phyloP scores from a whole-genome alignment of 192 early-diverging fungal species.

The Chytriomyces confervae region DNA sequence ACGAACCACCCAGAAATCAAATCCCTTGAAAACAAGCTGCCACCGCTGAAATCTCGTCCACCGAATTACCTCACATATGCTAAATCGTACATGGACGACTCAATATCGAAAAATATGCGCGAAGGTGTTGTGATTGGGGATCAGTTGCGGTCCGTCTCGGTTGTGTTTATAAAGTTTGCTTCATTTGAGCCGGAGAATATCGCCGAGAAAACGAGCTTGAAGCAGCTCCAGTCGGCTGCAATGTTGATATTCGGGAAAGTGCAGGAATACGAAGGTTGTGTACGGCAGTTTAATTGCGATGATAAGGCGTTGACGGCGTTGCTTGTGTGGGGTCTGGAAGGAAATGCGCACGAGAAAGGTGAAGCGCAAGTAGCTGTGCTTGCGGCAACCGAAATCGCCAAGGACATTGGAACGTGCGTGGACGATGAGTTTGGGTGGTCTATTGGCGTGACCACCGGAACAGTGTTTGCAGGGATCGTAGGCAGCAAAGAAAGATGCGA shows the following conservation, averaged over 20 bases:
- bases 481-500: conserved; percentile 23
- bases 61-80: too few relatives aligned
- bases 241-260: conserved; percentile 4
- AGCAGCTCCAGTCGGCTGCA: neutral
- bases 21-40: neutral
- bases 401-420: neutral
- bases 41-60: neutral
- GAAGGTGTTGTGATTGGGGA: neutral
- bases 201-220: neutral
- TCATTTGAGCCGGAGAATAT: conserved; percentile 10
- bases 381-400: conserved; percentile 23
- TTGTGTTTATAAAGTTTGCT: conserved; percentile 25
- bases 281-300: conserved; percentile 38
- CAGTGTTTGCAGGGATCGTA: conserved; percentile 23
- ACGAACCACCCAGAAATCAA: neutral
- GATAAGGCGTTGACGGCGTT: conserved; percentile 36
- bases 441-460: conserved; percentile 13
- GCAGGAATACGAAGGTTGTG: conserved; percentile 8
- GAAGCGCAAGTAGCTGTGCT: conserved; percentile 7
- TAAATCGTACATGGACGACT: too few relatives aligned
- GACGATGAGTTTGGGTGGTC: neutral
- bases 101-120: too few relatives aligned
- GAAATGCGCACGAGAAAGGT: conserved; percentile 29
- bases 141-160: conserved; percentile 25
- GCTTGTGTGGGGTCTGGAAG: conserved; percentile 28